Evolutionary conservation across 2,329 filamentous ascomycete species (phyloP), one percentile per base, ranked within the genome.

Genomic region (Emericellopsis atlantica): DNA sequence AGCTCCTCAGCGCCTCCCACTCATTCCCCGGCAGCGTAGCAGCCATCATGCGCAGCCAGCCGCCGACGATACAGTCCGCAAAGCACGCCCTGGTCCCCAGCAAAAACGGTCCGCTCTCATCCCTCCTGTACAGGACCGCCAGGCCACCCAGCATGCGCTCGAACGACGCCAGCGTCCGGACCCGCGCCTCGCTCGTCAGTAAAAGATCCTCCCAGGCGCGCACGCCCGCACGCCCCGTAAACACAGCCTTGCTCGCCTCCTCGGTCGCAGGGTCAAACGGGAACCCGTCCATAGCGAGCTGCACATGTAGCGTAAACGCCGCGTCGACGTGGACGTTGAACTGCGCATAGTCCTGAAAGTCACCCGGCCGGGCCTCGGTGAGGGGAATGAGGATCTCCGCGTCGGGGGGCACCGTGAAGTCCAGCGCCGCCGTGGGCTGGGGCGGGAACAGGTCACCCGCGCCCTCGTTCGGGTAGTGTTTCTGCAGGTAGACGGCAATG

Each of bases 401-500:
- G 23, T 8, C 60, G 0, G 70, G 59, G 6, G 68, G 65, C 2
- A 58, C 53, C 36, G 44, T 45, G 43, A 59, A 72, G 40, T 68
- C 63, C 14, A 73, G 57, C 6, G 36, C 57, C 52, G 18, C 18
- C 18, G 26, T 4, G 26, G 26, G 26, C 26, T 55, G 53, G 4
- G 54, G 37, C 0, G 68, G 68, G 48, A 80, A 73, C 2, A 81
- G 60, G 36, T 64, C 53, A 1, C 65, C 63, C 2, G 51, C 58
- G 2, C 67, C 67, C 0, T 64, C 53, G 24, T 54, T 43, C 0
- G 74, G 72, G 41, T 72, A 77, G 0, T 53, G 62, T 1, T 64
- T 56, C 21, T 81, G 67, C 2, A 82, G 62, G 48, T 79, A 72
- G 22, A 69, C 55, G 6, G 78, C 79, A 44, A 82, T 82, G 40